phyloP scores from a whole-genome alignment of 352 stramenopile species.

The Phytophthora pisi region DNA sequence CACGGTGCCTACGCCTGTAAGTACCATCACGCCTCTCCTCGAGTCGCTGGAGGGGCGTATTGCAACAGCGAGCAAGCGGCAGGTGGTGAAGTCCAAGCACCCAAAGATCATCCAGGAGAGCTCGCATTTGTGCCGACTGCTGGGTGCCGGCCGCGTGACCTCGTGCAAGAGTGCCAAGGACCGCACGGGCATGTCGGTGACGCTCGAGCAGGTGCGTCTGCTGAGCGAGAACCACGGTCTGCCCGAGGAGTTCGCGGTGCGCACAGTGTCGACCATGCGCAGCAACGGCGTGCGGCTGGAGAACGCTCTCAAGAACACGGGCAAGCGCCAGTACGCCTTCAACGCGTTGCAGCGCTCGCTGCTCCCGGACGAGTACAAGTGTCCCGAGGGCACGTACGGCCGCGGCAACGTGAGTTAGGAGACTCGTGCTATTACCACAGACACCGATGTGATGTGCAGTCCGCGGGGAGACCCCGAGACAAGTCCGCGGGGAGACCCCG shows the following conservation, averaged over 20 bases:
- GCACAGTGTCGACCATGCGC: slow-evolving; percentile 77
- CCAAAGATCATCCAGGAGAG: slow-evolving; percentile 81
- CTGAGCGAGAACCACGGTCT: slow-evolving; percentile 67
- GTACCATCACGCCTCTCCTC: slow-evolving; percentile 46
- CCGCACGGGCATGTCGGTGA: slow-evolving; percentile 96
- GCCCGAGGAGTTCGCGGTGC: slow-evolving; percentile 58
- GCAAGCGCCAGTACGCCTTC: slow-evolving; percentile 80
- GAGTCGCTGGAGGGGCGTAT: slow-evolving; percentile 63
- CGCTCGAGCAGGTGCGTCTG: slow-evolving; percentile 89
- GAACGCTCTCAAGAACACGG: slow-evolving; percentile 79
- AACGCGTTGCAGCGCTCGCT: slow-evolving; percentile 79
- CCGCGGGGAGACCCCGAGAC: background rate
- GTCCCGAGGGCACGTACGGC: slow-evolving; percentile 82
- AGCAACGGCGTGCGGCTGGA: slow-evolving; percentile 77
- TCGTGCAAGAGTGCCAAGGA: slow-evolving; percentile 97
- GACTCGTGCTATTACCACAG: slow-evolving; percentile 4
- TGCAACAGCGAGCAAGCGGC: slow-evolving; percentile 53
- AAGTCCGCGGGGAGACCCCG: background rate
- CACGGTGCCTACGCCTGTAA: slow-evolving; percentile 52
- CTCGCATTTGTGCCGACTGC: slow-evolving; percentile 69
- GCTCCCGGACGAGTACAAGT: slow-evolving; percentile 78
- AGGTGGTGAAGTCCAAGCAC: slow-evolving; percentile 78
- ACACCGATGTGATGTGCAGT: slow-evolving; percentile 9
- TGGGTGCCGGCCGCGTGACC: slow-evolving; percentile 90
- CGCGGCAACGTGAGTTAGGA: slow-evolving; percentile 73